Evolutionary conservation across 768 basidiomycete species (phyloP).

Genomic region (Pulveroboletus sp.): DNA sequence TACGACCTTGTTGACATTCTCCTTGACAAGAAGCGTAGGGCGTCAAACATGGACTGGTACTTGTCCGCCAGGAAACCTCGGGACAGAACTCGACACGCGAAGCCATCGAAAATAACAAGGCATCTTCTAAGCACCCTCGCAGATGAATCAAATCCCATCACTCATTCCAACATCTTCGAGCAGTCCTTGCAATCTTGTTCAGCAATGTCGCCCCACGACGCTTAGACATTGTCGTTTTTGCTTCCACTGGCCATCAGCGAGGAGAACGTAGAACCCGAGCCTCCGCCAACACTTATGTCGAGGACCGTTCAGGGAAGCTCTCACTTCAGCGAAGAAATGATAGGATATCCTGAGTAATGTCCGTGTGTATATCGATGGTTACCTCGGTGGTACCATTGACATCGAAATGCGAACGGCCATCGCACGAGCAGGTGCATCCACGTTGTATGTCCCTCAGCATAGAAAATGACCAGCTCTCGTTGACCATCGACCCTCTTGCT

Average conservation of each 20-base stretch:
- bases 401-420: slow-evolving; percentile 75
- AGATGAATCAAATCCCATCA: slow-evolving; percentile 73
- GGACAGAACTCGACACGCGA: no score
- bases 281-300: slow-evolving; percentile 37
- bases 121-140: slow-evolving; percentile 60
- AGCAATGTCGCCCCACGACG: not conserved
- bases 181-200: slow-evolving; percentile 21
- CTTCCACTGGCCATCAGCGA: slow-evolving; percentile 68
- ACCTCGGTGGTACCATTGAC: slow-evolving; percentile 68
- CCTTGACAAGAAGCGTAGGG: slow-evolving; percentile 19
- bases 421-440: slow-evolving; percentile 60
- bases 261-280: slow-evolving; percentile 39
- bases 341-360: slow-evolving; percentile 40
- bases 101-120: slow-evolving; percentile 50
- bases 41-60: slow-evolving; percentile 24
- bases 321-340: slow-evolving; percentile 23
- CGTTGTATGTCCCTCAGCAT: slow-evolving; percentile 46
- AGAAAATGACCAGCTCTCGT: no score
- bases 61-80: slow-evolving; percentile 26
- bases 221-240: slow-evolving; percentile 58
- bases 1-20: slow-evolving; percentile 60
- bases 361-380: slow-evolving; percentile 70
- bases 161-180: slow-evolving; percentile 62
- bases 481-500: not conserved
- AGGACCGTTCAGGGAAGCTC: slow-evolving; percentile 48